phyloP scores from a whole-genome alignment of 148 eudicot genomes.

The Drosera capensis region DNA sequence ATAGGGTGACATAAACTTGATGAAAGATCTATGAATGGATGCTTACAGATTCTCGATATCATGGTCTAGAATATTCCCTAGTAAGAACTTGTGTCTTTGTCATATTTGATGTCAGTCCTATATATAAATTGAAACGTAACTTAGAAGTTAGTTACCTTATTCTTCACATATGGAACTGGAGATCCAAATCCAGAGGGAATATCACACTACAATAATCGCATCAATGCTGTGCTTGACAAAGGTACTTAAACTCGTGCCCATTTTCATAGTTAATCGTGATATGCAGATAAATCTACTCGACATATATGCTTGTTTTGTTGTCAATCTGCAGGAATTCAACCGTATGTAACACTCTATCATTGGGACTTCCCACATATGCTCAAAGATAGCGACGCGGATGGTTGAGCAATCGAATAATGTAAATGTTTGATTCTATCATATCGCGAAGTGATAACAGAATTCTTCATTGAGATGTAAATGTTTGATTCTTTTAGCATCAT shows the following conservation, averaged over 20 bases:
- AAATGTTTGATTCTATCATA: constrained; percentile 8
- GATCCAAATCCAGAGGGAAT: constrained; percentile 80
- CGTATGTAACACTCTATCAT: constrained; percentile 77
- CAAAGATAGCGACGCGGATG: constrained; percentile 82
- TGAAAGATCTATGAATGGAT: constrained; percentile 92
- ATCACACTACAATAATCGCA: constrained; percentile 63
- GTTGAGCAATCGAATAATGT: constrained; percentile 62
- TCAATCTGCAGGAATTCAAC: constrained; percentile 55
- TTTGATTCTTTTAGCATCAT: background rate
- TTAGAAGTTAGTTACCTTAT: background rate
- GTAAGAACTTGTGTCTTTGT: constrained; percentile 21
- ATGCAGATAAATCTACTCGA: background rate
- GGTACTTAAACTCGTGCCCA: constrained; percentile 21
- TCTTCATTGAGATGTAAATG: too few species aligned
- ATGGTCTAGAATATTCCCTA: constrained; percentile 90
- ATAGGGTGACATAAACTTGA: constrained; percentile 76
- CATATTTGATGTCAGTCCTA: background rate
- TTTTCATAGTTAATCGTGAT: background rate
- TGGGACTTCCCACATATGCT: constrained; percentile 98
- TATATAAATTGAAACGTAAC: background rate
- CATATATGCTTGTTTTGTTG: background rate
- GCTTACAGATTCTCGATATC: constrained; percentile 96
- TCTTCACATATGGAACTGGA: constrained; percentile 67
- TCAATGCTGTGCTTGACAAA: constrained; percentile 64
- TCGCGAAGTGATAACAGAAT: too few species aligned